Base-by-base conservation (phyloP, 352 stramenopile species). In the Halophytophthora batemanensis region DNA sequence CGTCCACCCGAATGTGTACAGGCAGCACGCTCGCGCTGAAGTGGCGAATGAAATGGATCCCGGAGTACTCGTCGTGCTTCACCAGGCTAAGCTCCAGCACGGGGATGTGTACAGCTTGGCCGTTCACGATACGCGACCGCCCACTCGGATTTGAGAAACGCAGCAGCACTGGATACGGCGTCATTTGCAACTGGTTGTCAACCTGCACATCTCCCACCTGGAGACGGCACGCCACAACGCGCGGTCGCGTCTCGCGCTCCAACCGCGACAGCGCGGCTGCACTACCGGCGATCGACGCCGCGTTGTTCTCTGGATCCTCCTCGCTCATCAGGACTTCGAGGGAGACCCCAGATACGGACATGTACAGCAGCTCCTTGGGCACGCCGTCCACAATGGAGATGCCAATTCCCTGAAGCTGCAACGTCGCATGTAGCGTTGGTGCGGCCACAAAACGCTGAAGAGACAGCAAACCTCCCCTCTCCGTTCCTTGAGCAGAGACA, bases 41-140 rank as follows among this genome's bases (percentile, higher is more conserved):
- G 49, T 93, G 82, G 6, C 79, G 74, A 35, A 95, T 90, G 34
- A 95, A 95, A 31, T 95, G 69, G 59, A 95, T 90, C 3, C 85
- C 82, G 12, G 81, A 72, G 51, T 95, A 93, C 33, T 88, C 81
- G 29, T 93, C 83, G 37, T 95, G 81, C 47, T 90, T 90, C n/a
- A 93, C 82, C 6, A 95, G 51, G 13, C 66, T 75, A 8, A 92
- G 34, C 37, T 93, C 72, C 23, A 95, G 40, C 13, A 83, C 82
- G n/a, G 85, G 85, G 40, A 84, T 69, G 14, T 50, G 85, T 37
- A 76, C 44, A 12, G 68, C 59, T 56, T 86, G 72, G 7, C 73
- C 71, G 21, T 87, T 74, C 6, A 86, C 52, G 50, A 72, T 61
- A 12, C 66, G 66, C 22, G 66, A 76, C 39, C 79, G 61, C 21